phyloP scores from a whole-genome alignment of 495 filamentous ascomycete genomes.

The Pseudevernia furfuracea region DNA sequence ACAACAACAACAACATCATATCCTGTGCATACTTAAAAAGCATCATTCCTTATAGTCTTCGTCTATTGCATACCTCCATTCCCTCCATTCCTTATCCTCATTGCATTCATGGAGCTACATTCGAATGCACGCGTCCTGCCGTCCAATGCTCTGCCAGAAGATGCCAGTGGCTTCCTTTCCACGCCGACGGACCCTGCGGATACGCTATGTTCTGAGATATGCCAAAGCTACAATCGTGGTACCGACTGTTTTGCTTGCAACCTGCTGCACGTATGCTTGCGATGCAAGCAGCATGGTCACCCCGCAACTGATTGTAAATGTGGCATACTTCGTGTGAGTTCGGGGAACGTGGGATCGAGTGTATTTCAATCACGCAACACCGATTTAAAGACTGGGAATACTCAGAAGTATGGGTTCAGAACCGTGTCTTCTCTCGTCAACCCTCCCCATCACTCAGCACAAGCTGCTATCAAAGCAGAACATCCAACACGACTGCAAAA shows the following conservation, averaged over 20 bases:
- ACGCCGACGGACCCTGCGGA: constrained; percentile 20
- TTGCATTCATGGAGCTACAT: constrained; percentile 23
- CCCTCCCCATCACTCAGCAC: constrained; percentile 10
- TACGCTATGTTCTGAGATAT: constrained; percentile 1
- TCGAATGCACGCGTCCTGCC: constrained; percentile 32
- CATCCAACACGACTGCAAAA: constrained; percentile 5
- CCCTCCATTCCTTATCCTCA: constrained; percentile 15
- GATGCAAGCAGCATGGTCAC: constrained; percentile 13
- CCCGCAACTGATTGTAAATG: constrained; percentile 12
- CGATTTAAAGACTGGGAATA: neutral
- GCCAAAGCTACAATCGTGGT: constrained; percentile 15
- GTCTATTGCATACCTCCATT: constrained; percentile 20
- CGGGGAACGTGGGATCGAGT: constrained; percentile 29
- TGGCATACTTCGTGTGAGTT: constrained; percentile 30
- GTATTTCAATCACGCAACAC: neutral
- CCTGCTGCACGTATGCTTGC: constrained; percentile 6
- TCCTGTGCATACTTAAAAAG: constrained; percentile 16
- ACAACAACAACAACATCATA: neutral
- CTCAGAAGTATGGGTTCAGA: neutral
- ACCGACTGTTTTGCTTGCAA: constrained; percentile 9
- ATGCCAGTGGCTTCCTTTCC: neutral
- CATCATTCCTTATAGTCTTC: constrained; percentile 12
- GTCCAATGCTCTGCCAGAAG: constrained; percentile 32
- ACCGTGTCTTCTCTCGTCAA: neutral
- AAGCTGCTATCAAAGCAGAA: constrained; percentile 15